Evolutionary conservation across 768 basidiomycete species (phyloP).

Genomic region (Hortiboletus flavorubellus): DNA sequence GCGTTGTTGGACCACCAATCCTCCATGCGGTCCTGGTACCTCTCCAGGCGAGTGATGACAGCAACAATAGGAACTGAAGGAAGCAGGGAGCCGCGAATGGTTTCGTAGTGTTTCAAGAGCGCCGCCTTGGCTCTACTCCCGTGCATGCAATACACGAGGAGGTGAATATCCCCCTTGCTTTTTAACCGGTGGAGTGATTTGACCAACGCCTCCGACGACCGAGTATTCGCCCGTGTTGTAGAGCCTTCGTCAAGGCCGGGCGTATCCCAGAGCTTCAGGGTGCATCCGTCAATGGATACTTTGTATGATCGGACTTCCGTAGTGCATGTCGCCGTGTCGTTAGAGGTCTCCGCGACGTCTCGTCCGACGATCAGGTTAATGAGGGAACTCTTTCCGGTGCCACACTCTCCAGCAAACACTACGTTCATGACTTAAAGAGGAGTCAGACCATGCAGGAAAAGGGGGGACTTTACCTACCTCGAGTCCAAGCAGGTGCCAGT

Average conservation of each 20-base stretch:
- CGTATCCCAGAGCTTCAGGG: conserved; percentile 14
- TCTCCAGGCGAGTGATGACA: conserved; percentile 20
- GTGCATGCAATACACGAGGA: conserved; percentile 22
- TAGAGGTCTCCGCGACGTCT: conserved; percentile 16
- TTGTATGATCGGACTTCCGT: conserved; percentile 5
- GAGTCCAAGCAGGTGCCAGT: background rate
- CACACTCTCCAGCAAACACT: conserved; percentile 24
- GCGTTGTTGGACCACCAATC: conserved; percentile 21
- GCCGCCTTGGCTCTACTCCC: conserved; percentile 17
- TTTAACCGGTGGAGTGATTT: conserved; percentile 9
- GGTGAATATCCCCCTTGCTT: conserved; percentile 9
- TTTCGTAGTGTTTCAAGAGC: conserved; percentile 16
- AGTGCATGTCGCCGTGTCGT: conserved; percentile 21
- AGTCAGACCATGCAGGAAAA: background rate
- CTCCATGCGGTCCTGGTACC: conserved; percentile 20
- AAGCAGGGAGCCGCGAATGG: conserved; percentile 6
- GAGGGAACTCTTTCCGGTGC: conserved; percentile 25
- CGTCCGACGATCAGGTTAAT: conserved; percentile 18
- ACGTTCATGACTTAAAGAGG: conserved; percentile 18
- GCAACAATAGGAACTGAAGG: conserved; percentile 14
- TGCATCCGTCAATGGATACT: conserved; percentile 10
- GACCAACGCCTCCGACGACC: conserved; percentile 1
- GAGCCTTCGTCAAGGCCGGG: conserved; percentile 19
- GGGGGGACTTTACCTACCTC: background rate
- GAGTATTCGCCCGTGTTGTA: background rate